Percentiles rank a stretch among this genome's conserved stretches.
Evolutionary conservation across 2,329 filamentous ascomycete species (phyloP).

Genomic region (Ambrosiella xylebori): DNA sequence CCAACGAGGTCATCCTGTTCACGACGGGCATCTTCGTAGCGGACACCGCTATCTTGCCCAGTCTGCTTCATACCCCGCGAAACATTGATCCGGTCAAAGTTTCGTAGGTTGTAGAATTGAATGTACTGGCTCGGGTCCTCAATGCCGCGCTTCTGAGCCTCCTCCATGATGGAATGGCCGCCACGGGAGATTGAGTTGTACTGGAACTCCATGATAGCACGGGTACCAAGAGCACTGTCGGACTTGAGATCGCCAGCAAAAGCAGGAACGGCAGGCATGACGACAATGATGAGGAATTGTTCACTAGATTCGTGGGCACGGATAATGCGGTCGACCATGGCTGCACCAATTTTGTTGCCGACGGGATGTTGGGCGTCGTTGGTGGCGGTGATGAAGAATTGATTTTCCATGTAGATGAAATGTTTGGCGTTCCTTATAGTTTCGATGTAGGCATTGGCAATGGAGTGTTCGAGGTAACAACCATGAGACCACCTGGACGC

Average conservation of each 20-base stretch:
- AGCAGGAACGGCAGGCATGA: slow-evolving; percentile 65
- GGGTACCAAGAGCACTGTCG: slow-evolving; percentile 56
- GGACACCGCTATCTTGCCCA: slow-evolving; percentile 46
- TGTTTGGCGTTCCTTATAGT: slow-evolving; percentile 51
- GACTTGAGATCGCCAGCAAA: slow-evolving; percentile 66
- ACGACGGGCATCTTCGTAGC: slow-evolving; percentile 47
- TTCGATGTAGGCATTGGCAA: slow-evolving; percentile 68
- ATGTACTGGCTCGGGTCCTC: slow-evolving; percentile 55
- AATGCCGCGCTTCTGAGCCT: slow-evolving; percentile 49
- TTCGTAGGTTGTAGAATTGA: slow-evolving; percentile 70
- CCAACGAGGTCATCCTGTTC: slow-evolving; percentile 44
- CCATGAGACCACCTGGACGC: slow-evolving; percentile 35
- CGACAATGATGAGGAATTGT: slow-evolving; percentile 56
- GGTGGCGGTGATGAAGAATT: slow-evolving; percentile 80
- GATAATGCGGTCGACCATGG: slow-evolving; percentile 61
- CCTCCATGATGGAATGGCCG: slow-evolving; percentile 61
- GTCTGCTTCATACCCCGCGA: slow-evolving; percentile 42
- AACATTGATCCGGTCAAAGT: slow-evolving; percentile 67
- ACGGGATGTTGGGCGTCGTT: slow-evolving; percentile 52
- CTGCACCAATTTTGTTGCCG: slow-evolving; percentile 59
- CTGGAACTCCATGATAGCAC: slow-evolving; percentile 80
- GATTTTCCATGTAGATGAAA: slow-evolving; percentile 68
- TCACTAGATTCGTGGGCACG: slow-evolving; percentile 49
- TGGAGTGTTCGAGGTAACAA: slow-evolving; percentile 50
- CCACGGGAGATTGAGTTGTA: slow-evolving; percentile 66